phyloP scores from a whole-genome alignment of 2,329 filamentous ascomycete genomes.

The Fusarium metavorans region DNA sequence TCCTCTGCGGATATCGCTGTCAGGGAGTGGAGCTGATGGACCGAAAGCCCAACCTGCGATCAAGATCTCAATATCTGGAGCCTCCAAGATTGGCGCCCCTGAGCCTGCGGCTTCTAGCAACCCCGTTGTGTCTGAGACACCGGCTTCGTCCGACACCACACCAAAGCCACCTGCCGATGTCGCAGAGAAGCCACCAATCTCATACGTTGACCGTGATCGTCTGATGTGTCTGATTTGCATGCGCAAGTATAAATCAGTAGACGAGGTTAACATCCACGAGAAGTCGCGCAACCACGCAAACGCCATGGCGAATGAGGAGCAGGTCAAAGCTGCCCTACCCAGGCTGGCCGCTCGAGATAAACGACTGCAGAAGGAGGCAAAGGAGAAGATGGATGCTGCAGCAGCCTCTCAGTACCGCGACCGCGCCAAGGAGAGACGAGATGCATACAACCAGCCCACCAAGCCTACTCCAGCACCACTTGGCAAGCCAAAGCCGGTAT shows the following conservation, averaged over 20 bases:
- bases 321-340: constrained; percentile 62
- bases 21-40: constrained; percentile 26
- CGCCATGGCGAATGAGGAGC: constrained; percentile 54
- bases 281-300: constrained; percentile 57
- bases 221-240: constrained; percentile 60
- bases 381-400: constrained; percentile 39
- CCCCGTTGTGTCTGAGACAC: constrained; percentile 22
- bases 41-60: constrained; percentile 41
- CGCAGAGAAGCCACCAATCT: constrained; percentile 46
- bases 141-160: constrained; percentile 2
- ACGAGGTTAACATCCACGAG: constrained; percentile 58
- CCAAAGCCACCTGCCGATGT: not conserved
- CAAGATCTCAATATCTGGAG: constrained; percentile 49
- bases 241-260: constrained; percentile 59
- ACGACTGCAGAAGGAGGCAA: constrained; percentile 48
- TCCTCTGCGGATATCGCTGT: constrained; percentile 38
- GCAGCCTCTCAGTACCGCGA: constrained; percentile 67
- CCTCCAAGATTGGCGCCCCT: constrained; percentile 31
- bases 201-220: constrained; percentile 69
- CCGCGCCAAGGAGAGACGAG: constrained; percentile 74
- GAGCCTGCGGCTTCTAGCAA: constrained; percentile 18
- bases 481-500: constrained; percentile 45
- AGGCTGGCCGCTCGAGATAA: constrained; percentile 55
- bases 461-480: constrained; percentile 58
- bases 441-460: constrained; percentile 71